Evolutionary conservation across 257 asterid genomes (phyloP), one percentile per base, ranked within the genome.

Genomic region (Linderniella brevidens): DNA sequence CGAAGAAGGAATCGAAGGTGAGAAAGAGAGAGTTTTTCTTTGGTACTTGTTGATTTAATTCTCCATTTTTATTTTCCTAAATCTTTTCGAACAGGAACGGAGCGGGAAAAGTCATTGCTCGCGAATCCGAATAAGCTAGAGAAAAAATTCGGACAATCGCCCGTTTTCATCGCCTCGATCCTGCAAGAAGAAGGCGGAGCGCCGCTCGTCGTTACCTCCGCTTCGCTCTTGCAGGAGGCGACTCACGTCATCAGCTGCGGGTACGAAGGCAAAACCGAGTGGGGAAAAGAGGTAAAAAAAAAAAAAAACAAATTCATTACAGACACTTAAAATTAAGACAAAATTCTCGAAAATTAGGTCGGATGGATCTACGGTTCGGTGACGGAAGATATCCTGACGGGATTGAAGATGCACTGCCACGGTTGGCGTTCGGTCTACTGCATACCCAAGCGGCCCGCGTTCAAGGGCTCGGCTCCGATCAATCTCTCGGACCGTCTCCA

Each of bases 261-360:
- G 35, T 88, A 88, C 17, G 97, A 88, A 68, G 97, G 83, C 55
- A 88, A 88, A 80, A 68, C 97, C 7, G 97, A 88, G 36, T 88
- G 97, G 97, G 97, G 97, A 41, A 88, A 78, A 66, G 97, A 88
- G 93, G 97, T 87, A n/a, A n/a, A n/a, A n/a, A n/a, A n/a, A n/a
- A n/a, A n/a, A n/a, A n/a, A n/a, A n/a, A n/a, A n/a, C n/a, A n/a
- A n/a, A n/a, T n/a, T n/a, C n/a, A n/a, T n/a, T n/a, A n/a, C n/a
- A n/a, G n/a, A n/a, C n/a, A n/a, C n/a, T n/a, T n/a, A n/a, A n/a
- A n/a, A n/a, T n/a, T n/a, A n/a, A n/a, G n/a, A n/a, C n/a, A n/a
- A n/a, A n/a, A n/a, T 17, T 41, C 19, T 50, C 16, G 20, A 25
- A 41, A 32, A 40, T 51, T 78, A 87, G 97, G 67, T 88, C 39